Conservation (phyloP, 2,329 filamentous ascomycete species). For the Aureobasidium namibiae region DNA sequence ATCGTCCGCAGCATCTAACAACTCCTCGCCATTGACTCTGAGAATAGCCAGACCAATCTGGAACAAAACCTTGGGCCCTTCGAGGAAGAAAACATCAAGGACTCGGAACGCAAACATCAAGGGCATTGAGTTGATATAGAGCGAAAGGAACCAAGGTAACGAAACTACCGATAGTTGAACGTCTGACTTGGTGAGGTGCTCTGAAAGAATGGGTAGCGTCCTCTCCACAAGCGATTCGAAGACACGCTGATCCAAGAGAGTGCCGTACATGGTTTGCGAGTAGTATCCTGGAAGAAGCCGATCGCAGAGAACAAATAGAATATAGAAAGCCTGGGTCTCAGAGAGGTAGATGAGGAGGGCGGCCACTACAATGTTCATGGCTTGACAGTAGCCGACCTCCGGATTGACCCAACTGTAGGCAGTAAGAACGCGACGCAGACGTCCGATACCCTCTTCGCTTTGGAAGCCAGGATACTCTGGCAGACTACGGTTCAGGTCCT, state of each 20-base stretch:
- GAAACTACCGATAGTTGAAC: constrained; percentile 97
- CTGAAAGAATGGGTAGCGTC: constrained; percentile 97
- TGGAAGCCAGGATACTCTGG: constrained; percentile 98
- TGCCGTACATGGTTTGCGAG: constrained; percentile 98
- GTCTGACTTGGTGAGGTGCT: constrained; percentile 93
- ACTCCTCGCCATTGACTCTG: constrained; percentile 90
- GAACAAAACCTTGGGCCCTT: constrained; percentile 94
- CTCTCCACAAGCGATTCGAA: constrained; percentile 98
- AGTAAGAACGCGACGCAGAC: constrained; percentile 81
- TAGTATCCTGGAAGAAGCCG: constrained; percentile 93
- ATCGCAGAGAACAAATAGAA: constrained; percentile 86
- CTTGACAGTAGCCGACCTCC: constrained; percentile 96
- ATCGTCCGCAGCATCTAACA: constrained; percentile 87
- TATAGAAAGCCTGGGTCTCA: constrained; percentile 88
- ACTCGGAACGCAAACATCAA: constrained; percentile 95
- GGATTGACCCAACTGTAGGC: constrained; percentile 97
- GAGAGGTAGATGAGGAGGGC: constrained; percentile 99
- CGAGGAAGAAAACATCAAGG: constrained; percentile 94
- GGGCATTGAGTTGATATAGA: constrained; percentile 99
- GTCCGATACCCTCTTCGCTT: constrained; percentile 86
- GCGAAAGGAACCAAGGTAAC: constrained; percentile 91
- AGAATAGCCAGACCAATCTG: constrained; percentile 96
- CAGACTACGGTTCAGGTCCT: constrained; percentile 90
- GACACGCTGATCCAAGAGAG: constrained; percentile 88
- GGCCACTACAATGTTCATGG: constrained; percentile 98